Evolutionary conservation across 2,329 filamentous ascomycete species (phyloP), one percentile per base, ranked within the genome.

Genomic region (Claviceps sp.): DNA sequence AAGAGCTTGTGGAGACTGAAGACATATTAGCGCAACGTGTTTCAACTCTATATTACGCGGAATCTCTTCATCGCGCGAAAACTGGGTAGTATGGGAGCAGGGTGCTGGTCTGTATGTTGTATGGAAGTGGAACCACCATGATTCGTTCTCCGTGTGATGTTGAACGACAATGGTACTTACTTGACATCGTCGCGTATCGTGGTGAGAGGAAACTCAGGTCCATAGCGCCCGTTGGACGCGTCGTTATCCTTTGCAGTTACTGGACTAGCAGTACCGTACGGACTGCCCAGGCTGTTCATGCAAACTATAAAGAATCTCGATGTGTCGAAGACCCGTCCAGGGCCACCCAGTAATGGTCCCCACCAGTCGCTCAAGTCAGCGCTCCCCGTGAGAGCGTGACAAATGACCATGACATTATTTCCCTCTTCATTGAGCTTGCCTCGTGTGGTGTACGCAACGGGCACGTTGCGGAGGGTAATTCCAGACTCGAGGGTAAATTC

Each of bases 141-240:
- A 7, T 29, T 45, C 23, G 16, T 14, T n/a, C 16, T 17, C 14
- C 3, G n/a, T 13, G n/a, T 13, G 36, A 47, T 47, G 2, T 4
- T 4, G 29, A 34, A 34, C 29, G 29, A 36, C 13, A 23, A 7
- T 4, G 4, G 6, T 9, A 66, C 85, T 71, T 71, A 93, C 86
- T 86, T 89, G 50, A 97, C 91, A 71, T 98, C 93, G 65, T 98
- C 93, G 58, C 91, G 78, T 56, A 98, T 88, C 0, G 93, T 97
- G 1, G 93, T 96, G 56, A 98, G 71, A 46, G 93, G 93, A 59
- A 98, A 98, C 63, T 98, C 93, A 1, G 93, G 93, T 0, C 93
- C 93, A 63, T 98, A 98, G 59, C 79, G 79, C 17, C 80, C 89
- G 56, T 86, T 82, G 49, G 73, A 73, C 16, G 77, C 70, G 60